Percentiles rank a stretch among this genome's conserved stretches.
These are phyloP conservation scores for Boechera stricta DNA, from an alignment of 345 rosid species.

Conservation along the genomic window DNA sequence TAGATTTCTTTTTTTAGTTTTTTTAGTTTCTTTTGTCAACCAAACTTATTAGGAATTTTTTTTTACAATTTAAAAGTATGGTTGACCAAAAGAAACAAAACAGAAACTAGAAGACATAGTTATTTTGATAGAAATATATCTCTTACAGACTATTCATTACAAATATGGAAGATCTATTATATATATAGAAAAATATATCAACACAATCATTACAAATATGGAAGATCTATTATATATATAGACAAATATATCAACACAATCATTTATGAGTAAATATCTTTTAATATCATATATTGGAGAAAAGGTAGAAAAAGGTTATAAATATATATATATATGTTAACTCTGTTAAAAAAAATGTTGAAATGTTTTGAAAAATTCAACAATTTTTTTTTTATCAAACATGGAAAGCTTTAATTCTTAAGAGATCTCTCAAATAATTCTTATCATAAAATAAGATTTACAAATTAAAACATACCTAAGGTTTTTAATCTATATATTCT, in stretches of 20 bases:
- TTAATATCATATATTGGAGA: neutral
- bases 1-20: no score
- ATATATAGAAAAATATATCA: neutral
- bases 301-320: neutral
- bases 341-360: neutral
- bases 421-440: neutral
- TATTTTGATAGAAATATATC: neutral
- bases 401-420: neutral
- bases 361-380: neutral
- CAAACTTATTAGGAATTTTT: no score
- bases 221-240: neutral
- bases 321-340: neutral
- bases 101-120: neutral
- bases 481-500: neutral
- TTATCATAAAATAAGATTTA: constrained; percentile 4
- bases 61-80: no score
- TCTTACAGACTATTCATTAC: neutral
- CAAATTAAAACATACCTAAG: neutral
- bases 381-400: neutral
- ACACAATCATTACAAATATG: neutral
- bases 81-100: neutral
- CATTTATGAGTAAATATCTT: neutral
- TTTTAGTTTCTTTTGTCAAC: no score
- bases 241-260: neutral
- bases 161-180: neutral